Percentiles rank a stretch among this genome's conserved stretches.
phyloP scores from a whole-genome alignment of 202 grass and related monocot species.

The Eragrostis tef region DNA sequence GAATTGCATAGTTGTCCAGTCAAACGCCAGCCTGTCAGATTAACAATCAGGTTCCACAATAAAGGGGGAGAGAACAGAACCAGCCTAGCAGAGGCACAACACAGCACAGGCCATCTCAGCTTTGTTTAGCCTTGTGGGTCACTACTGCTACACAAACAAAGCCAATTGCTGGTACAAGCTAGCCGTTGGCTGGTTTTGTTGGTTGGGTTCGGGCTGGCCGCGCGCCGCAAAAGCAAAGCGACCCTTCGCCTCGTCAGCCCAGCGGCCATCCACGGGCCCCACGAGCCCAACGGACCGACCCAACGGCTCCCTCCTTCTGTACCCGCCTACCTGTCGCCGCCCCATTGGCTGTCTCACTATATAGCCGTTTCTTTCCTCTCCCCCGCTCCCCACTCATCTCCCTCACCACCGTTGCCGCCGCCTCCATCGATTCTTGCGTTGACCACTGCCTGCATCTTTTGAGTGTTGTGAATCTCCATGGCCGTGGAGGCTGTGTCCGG shows the following conservation, averaged over 20 bases:
- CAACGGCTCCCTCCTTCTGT: slow-evolving; percentile 34
- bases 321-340: slow-evolving; percentile 23
- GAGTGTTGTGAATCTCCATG: slow-evolving; percentile 30
- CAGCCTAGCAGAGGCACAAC: slow-evolving; percentile 26
- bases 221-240: slow-evolving; percentile 35
- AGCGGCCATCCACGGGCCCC: slow-evolving; percentile 6
- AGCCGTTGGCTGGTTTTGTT: slow-evolving; percentile 44
- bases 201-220: not conserved
- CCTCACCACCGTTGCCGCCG: not conserved
- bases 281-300: slow-evolving; percentile 43
- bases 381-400: not conserved
- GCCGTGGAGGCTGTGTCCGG: slow-evolving; percentile 55
- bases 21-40: slow-evolving; percentile 42
- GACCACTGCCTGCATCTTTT: not conserved
- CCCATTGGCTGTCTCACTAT: slow-evolving; percentile 41
- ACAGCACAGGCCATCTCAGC: not conserved
- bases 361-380: slow-evolving; percentile 28
- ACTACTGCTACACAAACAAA: not conserved
- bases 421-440: not conserved
- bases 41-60: not conserved
- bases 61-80: not conserved
- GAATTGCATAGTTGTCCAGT: slow-evolving; percentile 37
- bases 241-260: slow-evolving; percentile 6
- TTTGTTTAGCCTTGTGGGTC: not conserved
- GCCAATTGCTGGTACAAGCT: not conserved